These are phyloP conservation scores for Hygrophorus russula DNA, from an alignment of 768 basidiomycete species.

Conservation along the genomic window DNA sequence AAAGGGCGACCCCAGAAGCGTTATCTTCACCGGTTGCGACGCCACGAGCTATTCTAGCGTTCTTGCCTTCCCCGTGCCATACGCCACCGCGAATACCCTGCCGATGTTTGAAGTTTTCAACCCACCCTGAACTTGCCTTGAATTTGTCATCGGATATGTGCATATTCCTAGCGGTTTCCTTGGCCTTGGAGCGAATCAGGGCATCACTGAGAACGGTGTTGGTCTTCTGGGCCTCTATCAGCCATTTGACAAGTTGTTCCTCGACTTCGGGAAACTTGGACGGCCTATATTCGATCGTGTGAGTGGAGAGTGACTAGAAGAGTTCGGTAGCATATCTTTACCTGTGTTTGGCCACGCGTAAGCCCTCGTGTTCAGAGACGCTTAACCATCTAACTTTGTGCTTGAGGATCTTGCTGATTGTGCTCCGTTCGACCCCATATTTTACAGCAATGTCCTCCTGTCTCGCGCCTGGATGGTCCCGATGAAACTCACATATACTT, in stretches of 20 bases:
- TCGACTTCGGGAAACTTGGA: constrained; percentile 80
- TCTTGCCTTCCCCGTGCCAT: constrained; percentile 31
- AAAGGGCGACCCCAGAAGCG: constrained; percentile 12
- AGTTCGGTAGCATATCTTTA: constrained; percentile 16
- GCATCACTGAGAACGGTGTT: constrained; percentile 51
- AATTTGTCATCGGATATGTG: constrained; percentile 61
- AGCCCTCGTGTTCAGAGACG: constrained; percentile 45
- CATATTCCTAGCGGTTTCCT: constrained; percentile 46
- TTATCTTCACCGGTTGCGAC: neutral
- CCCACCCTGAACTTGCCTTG: constrained; percentile 89
- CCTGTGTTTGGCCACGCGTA: constrained; percentile 63
- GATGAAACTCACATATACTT: constrained; percentile 59
- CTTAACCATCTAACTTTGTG: constrained; percentile 75
- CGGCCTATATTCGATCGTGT: constrained; percentile 30
- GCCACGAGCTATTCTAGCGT: constrained; percentile 11
- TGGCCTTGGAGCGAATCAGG: constrained; percentile 51
- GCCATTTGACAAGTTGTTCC: constrained; percentile 46
- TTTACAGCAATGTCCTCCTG: constrained; percentile 77
- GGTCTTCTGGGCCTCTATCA: constrained; percentile 39
- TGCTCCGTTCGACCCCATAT: constrained; percentile 81
- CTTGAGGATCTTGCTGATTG: constrained; percentile 89
- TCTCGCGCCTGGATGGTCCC: constrained; percentile 51
- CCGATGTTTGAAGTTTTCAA: constrained; percentile 85
- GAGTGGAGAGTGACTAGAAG: constrained; percentile 8
- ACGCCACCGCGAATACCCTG: constrained; percentile 62